phyloP scores from a whole-genome alignment of 2,329 filamentous ascomycete species.

The Colletotrichum salicis region DNA sequence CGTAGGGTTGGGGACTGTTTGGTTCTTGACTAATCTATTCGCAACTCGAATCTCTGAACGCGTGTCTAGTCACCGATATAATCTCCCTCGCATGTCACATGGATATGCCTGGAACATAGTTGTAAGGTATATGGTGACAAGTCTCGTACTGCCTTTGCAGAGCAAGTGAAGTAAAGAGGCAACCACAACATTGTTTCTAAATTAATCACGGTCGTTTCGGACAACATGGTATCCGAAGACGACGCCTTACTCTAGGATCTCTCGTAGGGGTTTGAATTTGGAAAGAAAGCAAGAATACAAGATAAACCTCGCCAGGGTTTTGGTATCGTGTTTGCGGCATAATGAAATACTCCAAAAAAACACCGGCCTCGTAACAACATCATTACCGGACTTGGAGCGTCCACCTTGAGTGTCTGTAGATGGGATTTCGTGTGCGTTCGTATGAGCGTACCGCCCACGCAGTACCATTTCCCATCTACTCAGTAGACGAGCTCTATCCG shows the following conservation, averaged over 20 bases:
- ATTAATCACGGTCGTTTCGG: neutral
- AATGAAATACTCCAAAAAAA: neutral
- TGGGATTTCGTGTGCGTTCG: too few species aligned
- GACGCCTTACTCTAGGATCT: neutral
- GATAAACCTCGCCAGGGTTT: neutral
- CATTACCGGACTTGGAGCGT: neutral
- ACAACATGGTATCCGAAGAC: neutral
- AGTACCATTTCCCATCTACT: neutral
- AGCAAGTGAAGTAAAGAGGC: neutral
- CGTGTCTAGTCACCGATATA: neutral
- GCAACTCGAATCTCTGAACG: neutral
- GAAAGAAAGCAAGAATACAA: neutral
- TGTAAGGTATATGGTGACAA: neutral
- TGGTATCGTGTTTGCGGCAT: constrained; percentile 19
- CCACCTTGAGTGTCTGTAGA: too few species aligned
- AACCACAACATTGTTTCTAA: neutral
- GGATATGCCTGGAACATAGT: neutral
- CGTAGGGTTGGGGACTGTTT: neutral
- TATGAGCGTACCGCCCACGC: too few species aligned
- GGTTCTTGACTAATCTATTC: neutral
- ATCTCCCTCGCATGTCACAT: neutral
- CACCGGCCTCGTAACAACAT: neutral
- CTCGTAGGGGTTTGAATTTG: too few species aligned
- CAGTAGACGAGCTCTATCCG: neutral
- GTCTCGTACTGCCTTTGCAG: neutral